A percentile compares a stretch with the other conserved stretches of the same genome.
phyloP scores from a whole-genome alignment of 495 filamentous ascomycete species.

The Penicillium paradoxum region DNA sequence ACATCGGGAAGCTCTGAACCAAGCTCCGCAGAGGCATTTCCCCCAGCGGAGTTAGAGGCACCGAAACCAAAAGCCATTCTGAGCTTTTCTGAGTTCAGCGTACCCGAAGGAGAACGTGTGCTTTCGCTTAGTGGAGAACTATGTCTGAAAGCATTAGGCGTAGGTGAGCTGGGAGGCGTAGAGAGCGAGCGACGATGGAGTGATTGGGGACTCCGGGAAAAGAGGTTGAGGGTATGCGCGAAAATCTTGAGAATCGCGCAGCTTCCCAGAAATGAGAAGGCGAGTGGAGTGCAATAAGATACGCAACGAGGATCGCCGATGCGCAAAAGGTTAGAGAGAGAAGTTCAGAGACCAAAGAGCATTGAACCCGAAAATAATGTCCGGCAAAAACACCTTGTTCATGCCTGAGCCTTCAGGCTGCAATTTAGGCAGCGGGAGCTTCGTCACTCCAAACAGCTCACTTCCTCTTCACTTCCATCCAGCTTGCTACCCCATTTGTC shows the following conservation, averaged over 20 bases:
- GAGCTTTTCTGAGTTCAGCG: slow-evolving; percentile 27
- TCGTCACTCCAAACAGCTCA: slow-evolving; percentile 38
- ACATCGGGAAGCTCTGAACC: slow-evolving; percentile 46
- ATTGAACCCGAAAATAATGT: slow-evolving; percentile 19
- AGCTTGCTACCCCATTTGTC: slow-evolving; percentile 16
- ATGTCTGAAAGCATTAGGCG: slow-evolving; percentile 36
- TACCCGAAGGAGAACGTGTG: slow-evolving; percentile 36
- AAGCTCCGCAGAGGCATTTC: slow-evolving; percentile 28
- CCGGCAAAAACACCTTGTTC: slow-evolving; percentile 33
- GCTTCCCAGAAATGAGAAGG: slow-evolving; percentile 26
- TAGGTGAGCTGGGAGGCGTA: slow-evolving; percentile 26
- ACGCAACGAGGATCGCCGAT: slow-evolving; percentile 5
- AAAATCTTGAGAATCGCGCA: slow-evolving; percentile 31
- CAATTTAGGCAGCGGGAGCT: slow-evolving; percentile 40
- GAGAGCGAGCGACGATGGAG: slow-evolving; percentile 43
- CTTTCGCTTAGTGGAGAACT: slow-evolving; percentile 33
- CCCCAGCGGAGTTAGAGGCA: slow-evolving; percentile 28
- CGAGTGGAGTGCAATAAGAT: slow-evolving; percentile 1
- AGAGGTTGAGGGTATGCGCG: slow-evolving; percentile 36
- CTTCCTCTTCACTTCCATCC: slow-evolving; percentile 23
- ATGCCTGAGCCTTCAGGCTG: slow-evolving; percentile 32
- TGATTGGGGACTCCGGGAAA: slow-evolving; percentile 37
- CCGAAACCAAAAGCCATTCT: slow-evolving; percentile 68
- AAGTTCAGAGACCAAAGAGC: slow-evolving; percentile 5
- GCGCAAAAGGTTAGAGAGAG: slow-evolving; percentile 6